These are phyloP conservation scores for Vigna unguiculata DNA, from an alignment of 306 rosid genomes.

Conservation along the genomic window DNA sequence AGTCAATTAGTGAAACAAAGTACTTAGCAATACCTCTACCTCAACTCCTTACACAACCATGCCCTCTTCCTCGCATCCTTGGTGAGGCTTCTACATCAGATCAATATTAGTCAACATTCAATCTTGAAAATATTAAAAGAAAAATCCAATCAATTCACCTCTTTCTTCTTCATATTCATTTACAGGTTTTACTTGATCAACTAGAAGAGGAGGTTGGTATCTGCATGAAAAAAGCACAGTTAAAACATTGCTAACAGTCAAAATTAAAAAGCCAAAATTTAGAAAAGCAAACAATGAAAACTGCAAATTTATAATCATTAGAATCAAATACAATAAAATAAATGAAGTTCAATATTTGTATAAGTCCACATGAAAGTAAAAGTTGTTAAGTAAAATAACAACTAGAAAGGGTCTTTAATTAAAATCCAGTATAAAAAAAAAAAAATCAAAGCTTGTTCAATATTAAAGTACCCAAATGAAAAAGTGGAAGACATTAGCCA, in stretches of 20 bases:
- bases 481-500: too few relatives aligned
- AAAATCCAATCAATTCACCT: slow-evolving; percentile 53
- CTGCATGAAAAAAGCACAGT: slow-evolving; percentile 47
- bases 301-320: too few relatives aligned
- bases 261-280: neutral
- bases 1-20: too few relatives aligned
- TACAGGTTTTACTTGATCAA: slow-evolving; percentile 83
- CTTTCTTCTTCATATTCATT: slow-evolving; percentile 78
- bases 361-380: too few relatives aligned
- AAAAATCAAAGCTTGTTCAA: too few relatives aligned
- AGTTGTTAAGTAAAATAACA: too few relatives aligned
- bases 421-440: too few relatives aligned
- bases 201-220: slow-evolving; percentile 81
- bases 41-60: slow-evolving; percentile 77
- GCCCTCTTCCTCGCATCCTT: slow-evolving; percentile 68
- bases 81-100: slow-evolving; percentile 71
- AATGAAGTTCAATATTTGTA: too few relatives aligned
- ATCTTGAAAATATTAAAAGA: slow-evolving; percentile 13
- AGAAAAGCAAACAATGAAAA: too few relatives aligned
- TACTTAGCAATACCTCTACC: slow-evolving; percentile 69
- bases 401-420: too few relatives aligned
- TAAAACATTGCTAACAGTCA: slow-evolving; percentile 19
- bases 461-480: too few relatives aligned
- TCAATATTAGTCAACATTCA: slow-evolving; percentile 26
- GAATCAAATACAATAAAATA: too few relatives aligned